Conservation (phyloP, 2,329 filamentous ascomycete species). For the Diaporthe citriasiana region DNA sequence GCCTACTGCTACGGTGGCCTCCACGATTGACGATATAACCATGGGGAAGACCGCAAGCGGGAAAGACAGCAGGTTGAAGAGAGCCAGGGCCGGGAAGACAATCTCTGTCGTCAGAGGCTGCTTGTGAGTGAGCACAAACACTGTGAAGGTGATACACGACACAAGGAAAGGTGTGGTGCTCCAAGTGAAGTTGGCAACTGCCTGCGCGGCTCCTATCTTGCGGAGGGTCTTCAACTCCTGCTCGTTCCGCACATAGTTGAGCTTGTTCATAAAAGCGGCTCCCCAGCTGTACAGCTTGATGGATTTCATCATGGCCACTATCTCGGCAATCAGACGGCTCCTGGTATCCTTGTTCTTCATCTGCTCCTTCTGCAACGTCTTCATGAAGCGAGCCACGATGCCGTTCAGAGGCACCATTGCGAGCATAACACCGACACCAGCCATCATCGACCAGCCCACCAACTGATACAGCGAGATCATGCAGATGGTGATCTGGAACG, state of each 20-base stretch:
- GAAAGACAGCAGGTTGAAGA: conserved; percentile 97
- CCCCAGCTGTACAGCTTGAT: conserved; percentile 99
- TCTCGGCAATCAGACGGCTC: conserved; percentile 95
- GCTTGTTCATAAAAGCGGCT: conserved; percentile 95
- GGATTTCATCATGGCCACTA: conserved; percentile 99
- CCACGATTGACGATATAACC: conserved; percentile 97
- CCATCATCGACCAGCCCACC: conserved; percentile 95
- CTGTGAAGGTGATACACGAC: conserved; percentile 94
- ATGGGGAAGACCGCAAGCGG: conserved; percentile 94
- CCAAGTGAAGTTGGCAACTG: conserved; percentile 98
- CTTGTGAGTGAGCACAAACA: conserved; percentile 89
- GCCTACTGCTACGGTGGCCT: conserved; percentile 91
- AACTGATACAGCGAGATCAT: conserved; percentile 96
- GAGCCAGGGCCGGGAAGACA: conserved; percentile 91
- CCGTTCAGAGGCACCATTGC: conserved; percentile 98
- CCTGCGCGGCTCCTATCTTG: conserved; percentile 94
- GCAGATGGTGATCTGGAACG: conserved; percentile 95
- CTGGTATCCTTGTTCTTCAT: conserved; percentile 99
- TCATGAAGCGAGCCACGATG: conserved; percentile 92
- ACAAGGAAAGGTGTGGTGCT: conserved; percentile 97
- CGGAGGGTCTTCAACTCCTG: conserved; percentile 94
- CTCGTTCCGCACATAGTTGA: conserved; percentile 96
- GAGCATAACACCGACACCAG: conserved; percentile 94
- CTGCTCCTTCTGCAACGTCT: conserved; percentile 92
- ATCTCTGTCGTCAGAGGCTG: conserved; percentile 91